Evolutionary conservation across 352 stramenopile genomes (phyloP).

Genomic region (Globisporangium nunn): DNA sequence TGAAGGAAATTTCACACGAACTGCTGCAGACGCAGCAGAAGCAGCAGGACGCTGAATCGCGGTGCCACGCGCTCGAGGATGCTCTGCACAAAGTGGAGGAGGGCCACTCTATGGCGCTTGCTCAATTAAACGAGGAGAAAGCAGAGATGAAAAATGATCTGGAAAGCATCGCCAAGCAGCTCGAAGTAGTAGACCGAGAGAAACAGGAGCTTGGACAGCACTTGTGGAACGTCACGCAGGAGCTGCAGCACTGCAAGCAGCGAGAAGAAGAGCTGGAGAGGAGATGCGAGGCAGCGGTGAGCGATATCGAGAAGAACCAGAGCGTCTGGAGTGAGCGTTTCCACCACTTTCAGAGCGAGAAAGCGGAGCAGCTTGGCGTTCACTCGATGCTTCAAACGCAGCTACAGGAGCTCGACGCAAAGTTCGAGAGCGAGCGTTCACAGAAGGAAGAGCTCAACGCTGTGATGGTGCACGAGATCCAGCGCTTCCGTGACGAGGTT

Average conservation of each 20-base stretch:
- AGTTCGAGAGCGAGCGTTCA: constrained; percentile 28
- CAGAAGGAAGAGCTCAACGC: constrained; percentile 72
- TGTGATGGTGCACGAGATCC: constrained; percentile 40
- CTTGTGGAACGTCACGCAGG: constrained; percentile 50
- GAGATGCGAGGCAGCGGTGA: constrained; percentile 5
- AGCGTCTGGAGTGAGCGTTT: constrained; percentile 27
- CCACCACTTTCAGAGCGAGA: constrained; percentile 36
- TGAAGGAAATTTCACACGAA: constrained; percentile 23
- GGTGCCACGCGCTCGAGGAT: constrained; percentile 13
- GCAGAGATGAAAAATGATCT: constrained; percentile 5
- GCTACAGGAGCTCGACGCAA: constrained; percentile 23
- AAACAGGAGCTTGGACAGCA: constrained; percentile 61
- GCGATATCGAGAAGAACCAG: constrained; percentile 24
- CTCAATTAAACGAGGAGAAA: constrained; percentile 16
- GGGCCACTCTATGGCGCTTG: constrained; percentile 11
- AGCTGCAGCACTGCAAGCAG: constrained; percentile 27
- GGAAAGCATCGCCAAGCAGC: constrained; percentile 6
- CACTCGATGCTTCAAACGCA: constrained; percentile 32
- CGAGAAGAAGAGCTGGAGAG: constrained; percentile 23
- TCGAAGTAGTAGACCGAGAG: constrained; percentile 18
- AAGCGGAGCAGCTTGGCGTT: constrained; percentile 21
- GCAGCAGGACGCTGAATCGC: constrained; percentile 14
- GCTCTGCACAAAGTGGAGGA: constrained; percentile 16
- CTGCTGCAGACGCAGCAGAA: constrained; percentile 23
- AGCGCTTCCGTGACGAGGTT: constrained; percentile 31